Percentiles rank a stretch among this genome's conserved stretches.
phyloP scores from a whole-genome alignment of 2,329 filamentous ascomycete genomes.

The Alternaria tenuissima region DNA sequence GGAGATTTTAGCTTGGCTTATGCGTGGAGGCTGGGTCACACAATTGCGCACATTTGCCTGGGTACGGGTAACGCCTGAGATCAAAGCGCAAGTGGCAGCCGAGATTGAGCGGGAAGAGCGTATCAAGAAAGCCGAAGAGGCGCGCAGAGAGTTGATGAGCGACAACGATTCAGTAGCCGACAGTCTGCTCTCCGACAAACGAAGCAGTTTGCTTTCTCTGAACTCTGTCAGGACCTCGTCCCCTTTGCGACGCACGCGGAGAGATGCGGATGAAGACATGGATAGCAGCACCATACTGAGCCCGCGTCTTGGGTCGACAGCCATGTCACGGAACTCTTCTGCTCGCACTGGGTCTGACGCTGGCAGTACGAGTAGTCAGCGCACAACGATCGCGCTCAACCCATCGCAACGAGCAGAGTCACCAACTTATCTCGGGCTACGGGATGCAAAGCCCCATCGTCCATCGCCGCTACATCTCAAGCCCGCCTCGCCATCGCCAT shows the following conservation, averaged over 20 bases:
- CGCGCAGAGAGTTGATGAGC: conserved; percentile 36
- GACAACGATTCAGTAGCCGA: conserved; percentile 44
- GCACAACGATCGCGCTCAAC: conserved; percentile 45
- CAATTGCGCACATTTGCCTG: conserved; percentile 92
- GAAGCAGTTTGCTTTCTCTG: conserved; percentile 39
- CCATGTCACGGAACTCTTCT: conserved; percentile 37
- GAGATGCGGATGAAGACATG: conserved; percentile 39
- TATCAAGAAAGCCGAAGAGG: conserved; percentile 42
- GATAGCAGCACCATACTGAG: conserved; percentile 42
- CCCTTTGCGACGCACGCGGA: conserved; percentile 36
- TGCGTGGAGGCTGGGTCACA: conserved; percentile 92
- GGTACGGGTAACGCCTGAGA: conserved; percentile 82
- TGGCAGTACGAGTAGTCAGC: conserved; percentile 47
- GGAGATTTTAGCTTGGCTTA: conserved; percentile 89
- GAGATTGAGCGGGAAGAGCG: conserved; percentile 63
- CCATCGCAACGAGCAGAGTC: conserved; percentile 31
- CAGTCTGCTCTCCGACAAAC: conserved; percentile 42
- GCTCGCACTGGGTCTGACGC: conserved; percentile 43
- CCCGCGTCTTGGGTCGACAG: conserved; percentile 27
- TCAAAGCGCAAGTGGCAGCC: conserved; percentile 80
- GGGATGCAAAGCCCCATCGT: conserved; percentile 38
- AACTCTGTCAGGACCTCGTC: conserved; percentile 39
- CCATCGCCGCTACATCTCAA: conserved; percentile 46
- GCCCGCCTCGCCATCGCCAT: conserved; percentile 42
- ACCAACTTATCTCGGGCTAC: conserved; percentile 29